phyloP scores from a whole-genome alignment of 768 basidiomycete genomes.

The Panus rudis region DNA sequence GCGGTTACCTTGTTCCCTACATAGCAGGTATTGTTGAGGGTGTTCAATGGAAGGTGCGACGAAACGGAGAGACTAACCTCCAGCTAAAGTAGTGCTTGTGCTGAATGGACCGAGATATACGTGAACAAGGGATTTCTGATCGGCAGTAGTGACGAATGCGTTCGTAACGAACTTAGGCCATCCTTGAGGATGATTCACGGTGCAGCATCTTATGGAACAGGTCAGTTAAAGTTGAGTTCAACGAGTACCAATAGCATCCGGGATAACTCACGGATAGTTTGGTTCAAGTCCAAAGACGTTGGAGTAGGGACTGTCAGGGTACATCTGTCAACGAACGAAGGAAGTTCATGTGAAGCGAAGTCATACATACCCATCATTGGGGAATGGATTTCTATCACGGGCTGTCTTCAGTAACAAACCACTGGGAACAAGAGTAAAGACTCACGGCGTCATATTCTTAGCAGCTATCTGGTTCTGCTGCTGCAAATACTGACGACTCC shows the following conservation, averaged over 20 bases:
- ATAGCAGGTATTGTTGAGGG: background rate
- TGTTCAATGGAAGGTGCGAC: background rate
- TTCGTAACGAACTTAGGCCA: slow-evolving; percentile 50
- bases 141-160: slow-evolving; percentile 42
- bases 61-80: slow-evolving; percentile 21
- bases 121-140: slow-evolving; percentile 39
- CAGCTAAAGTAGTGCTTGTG: slow-evolving; percentile 32
- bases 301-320: slow-evolving; percentile 31
- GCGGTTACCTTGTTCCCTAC: slow-evolving; percentile 36
- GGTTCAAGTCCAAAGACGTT: slow-evolving; percentile 46
- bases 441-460: slow-evolving; percentile 47
- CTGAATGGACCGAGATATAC: slow-evolving; percentile 43
- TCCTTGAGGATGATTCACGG: slow-evolving; percentile 47
- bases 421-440: slow-evolving; percentile 1
- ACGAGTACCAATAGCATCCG: background rate
- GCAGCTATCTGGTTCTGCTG: slow-evolving; percentile 52
- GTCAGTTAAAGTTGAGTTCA: background rate
- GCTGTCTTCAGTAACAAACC: background rate
- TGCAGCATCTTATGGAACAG: slow-evolving; percentile 33
- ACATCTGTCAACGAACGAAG: background rate
- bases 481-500: slow-evolving; percentile 52
- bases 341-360: background rate
- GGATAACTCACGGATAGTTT: slow-evolving; percentile 38
- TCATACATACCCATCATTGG: slow-evolving; percentile 38
- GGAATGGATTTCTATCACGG: slow-evolving; percentile 40